These are phyloP conservation scores for Aspergillus sp. DNA, from an alignment of 2,329 filamentous ascomycete species.

Conservation along the genomic window DNA sequence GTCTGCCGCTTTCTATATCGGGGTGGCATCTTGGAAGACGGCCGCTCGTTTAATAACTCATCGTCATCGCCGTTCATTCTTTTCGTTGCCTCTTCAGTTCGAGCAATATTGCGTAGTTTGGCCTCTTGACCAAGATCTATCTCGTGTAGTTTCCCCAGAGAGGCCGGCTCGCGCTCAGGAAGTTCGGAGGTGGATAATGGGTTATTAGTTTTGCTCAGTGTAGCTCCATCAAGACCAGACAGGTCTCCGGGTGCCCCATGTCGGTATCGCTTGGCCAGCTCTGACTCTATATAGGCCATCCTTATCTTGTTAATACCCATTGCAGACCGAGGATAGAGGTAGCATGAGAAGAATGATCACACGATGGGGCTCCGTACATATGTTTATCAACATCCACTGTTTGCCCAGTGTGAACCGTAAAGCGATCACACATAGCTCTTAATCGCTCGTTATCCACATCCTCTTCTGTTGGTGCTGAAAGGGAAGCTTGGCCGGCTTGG, in stretches of 20 bases:
- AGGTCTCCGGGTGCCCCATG: slow-evolving; percentile 21
- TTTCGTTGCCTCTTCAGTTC: slow-evolving; percentile 46
- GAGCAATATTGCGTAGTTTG: slow-evolving; percentile 43
- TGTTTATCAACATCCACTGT: slow-evolving; percentile 60
- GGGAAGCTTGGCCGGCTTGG: slow-evolving; percentile 14
- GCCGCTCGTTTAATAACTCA: slow-evolving; percentile 18
- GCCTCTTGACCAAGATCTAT: slow-evolving; percentile 54
- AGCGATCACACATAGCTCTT: slow-evolving; percentile 50
- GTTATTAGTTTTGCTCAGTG: slow-evolving; percentile 11
- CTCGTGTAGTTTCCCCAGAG: slow-evolving; percentile 57
- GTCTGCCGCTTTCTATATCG: slow-evolving; percentile 49
- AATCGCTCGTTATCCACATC: slow-evolving; percentile 36
- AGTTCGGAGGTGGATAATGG: slow-evolving; percentile 23
- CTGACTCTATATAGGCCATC: slow-evolving; percentile 67
- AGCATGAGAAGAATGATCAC: not conserved
- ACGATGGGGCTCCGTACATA: slow-evolving; percentile 55
- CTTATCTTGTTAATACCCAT: slow-evolving; percentile 60
- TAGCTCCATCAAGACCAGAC: slow-evolving; percentile 5
- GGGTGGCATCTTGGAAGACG: slow-evolving; percentile 31
- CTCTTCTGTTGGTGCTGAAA: slow-evolving; percentile 26
- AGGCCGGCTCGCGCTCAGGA: slow-evolving; percentile 48
- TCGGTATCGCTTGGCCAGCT: slow-evolving; percentile 57
- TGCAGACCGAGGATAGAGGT: slow-evolving; percentile 3
- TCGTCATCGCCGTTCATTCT: slow-evolving; percentile 36
- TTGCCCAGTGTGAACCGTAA: slow-evolving; percentile 60